Percentiles rank a stretch among this genome's conserved stretches.
These are phyloP conservation scores for Drechslera avenae DNA, from an alignment of 2,329 filamentous ascomycete species.

Conservation along the genomic window DNA sequence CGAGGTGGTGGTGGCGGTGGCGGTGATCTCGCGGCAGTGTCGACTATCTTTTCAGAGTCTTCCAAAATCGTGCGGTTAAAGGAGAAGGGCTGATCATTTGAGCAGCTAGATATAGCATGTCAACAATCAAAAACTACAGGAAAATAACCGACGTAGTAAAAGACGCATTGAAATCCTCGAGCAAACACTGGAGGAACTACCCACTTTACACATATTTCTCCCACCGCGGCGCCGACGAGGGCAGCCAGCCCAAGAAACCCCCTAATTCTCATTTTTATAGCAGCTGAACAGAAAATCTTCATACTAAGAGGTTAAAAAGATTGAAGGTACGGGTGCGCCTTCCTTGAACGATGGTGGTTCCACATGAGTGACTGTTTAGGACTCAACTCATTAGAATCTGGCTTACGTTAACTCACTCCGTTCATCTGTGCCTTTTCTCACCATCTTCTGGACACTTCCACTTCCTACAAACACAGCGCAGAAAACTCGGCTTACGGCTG, in stretches of 20 bases:
- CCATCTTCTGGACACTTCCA: too few relatives aligned
- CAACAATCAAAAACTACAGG: too few relatives aligned
- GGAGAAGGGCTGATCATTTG: neutral
- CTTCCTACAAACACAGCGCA: too few relatives aligned
- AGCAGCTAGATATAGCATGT: neutral
- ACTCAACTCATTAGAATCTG: neutral
- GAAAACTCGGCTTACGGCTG: too few relatives aligned
- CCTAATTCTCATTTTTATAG: neutral
- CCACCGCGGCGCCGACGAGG: neutral
- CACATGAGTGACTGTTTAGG: neutral
- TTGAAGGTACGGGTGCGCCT: too few relatives aligned
- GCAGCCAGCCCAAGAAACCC: neutral
- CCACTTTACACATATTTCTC: neutral
- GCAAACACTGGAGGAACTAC: neutral
- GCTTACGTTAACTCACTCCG: too few relatives aligned
- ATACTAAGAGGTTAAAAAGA: too few relatives aligned
- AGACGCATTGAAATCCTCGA: too few relatives aligned
- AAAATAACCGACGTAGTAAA: too few relatives aligned
- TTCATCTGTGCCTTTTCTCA: too few relatives aligned
- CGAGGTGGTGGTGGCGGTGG: conserved; percentile 14
- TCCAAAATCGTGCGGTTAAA: neutral
- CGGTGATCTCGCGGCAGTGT: neutral
- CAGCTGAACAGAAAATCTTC: too few relatives aligned
- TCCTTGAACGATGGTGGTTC: too few relatives aligned
- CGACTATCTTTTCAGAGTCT: neutral